Evolutionary conservation across 345 rosid genomes (phyloP).

Genomic region (Cochlearia excelsa): DNA sequence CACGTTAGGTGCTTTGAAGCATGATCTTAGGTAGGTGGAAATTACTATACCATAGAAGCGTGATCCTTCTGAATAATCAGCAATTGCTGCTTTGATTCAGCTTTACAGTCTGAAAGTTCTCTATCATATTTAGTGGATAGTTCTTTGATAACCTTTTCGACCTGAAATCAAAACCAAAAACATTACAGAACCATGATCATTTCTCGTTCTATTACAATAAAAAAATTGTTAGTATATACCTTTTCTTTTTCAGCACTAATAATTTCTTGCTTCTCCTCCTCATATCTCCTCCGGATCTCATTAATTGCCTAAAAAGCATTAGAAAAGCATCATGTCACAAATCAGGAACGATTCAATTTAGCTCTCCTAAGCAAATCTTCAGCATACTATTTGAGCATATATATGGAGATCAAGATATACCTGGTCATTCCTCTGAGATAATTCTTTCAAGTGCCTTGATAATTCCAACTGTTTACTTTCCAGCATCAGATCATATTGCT

Average conservation of each 20-base stretch:
- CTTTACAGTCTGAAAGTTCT: slow-evolving; percentile 52
- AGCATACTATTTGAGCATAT: slow-evolving; percentile 12
- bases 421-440: slow-evolving; percentile 90
- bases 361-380: slow-evolving; percentile 7
- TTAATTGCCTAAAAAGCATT: slow-evolving; percentile 66
- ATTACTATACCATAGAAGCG: slow-evolving; percentile 54
- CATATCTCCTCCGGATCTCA: slow-evolving; percentile 78
- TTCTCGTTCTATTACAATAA: slow-evolving; percentile 10
- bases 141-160: slow-evolving; percentile 49
- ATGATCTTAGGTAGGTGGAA: background rate
- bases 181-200: slow-evolving; percentile 23
- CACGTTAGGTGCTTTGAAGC: slow-evolving; percentile 40
- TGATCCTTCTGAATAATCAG: slow-evolving; percentile 55
- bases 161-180: slow-evolving; percentile 43
- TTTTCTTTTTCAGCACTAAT: slow-evolving; percentile 61
- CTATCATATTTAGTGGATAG: slow-evolving; percentile 51
- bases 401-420: slow-evolving; percentile 39
- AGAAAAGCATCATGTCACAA: slow-evolving; percentile 17
- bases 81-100: slow-evolving; percentile 55
- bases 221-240: slow-evolving; percentile 51
- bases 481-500: slow-evolving; percentile 69
- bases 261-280: slow-evolving; percentile 71
- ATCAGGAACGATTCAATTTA: background rate
- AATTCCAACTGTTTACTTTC: slow-evolving; percentile 80
- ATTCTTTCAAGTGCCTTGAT: slow-evolving; percentile 84